phyloP scores from a whole-genome alignment of 2,329 filamentous ascomycete species.

The Exophiala dermatitidis region DNA sequence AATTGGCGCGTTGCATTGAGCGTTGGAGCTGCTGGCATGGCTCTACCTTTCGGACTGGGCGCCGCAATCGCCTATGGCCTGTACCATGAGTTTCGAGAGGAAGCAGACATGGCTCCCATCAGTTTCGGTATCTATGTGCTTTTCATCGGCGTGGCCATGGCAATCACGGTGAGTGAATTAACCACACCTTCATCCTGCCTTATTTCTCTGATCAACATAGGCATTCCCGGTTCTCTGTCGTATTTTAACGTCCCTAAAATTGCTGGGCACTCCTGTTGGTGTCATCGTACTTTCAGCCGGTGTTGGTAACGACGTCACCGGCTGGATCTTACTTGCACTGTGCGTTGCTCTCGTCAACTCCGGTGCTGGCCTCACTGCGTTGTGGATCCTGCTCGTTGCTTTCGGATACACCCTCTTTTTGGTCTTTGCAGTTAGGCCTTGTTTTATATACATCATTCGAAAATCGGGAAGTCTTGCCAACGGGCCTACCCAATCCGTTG shows the following conservation, averaged over 20 bases:
- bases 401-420: constrained; percentile 71
- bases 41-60: constrained; percentile 73
- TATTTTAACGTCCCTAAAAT: constrained; percentile 83
- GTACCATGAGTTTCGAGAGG: constrained; percentile 63
- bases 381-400: constrained; percentile 74
- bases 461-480: constrained; percentile 73
- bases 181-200: not conserved
- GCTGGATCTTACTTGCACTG: constrained; percentile 86
- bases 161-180: constrained; percentile 62
- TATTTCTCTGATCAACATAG: constrained; percentile 30
- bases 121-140: constrained; percentile 58
- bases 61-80: constrained; percentile 73
- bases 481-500: constrained; percentile 77
- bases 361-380: constrained; percentile 68
- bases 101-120: constrained; percentile 51
- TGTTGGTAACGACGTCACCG: constrained; percentile 84
- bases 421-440: constrained; percentile 62
- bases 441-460: constrained; percentile 66
- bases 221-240: constrained; percentile 85
- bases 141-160: constrained; percentile 88
- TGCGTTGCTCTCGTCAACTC: constrained; percentile 92
- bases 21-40: constrained; percentile 73
- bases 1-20: constrained; percentile 76
- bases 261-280: constrained; percentile 75
- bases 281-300: constrained; percentile 84